Conservation (phyloP, 1,284 basidiomycete genomes). For the Irpex lacteus region DNA sequence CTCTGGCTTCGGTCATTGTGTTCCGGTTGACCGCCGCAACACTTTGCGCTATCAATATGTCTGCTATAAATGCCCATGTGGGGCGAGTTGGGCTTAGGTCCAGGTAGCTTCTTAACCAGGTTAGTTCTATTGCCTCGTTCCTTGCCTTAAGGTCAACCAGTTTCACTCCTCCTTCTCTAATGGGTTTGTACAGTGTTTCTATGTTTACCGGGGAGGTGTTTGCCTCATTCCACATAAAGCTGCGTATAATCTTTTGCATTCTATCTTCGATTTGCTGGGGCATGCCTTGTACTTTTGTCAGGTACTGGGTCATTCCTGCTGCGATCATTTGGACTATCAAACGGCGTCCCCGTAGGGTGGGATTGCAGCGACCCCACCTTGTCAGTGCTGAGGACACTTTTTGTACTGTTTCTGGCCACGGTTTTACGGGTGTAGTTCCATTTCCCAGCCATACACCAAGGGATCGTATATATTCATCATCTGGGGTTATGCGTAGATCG, state of each 20-base stretch:
- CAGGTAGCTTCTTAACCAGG: constrained; percentile 23
- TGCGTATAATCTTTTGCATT: constrained; percentile 4
- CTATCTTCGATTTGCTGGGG: constrained; percentile 12
- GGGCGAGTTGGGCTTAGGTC: constrained; percentile 13
- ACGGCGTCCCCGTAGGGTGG: constrained; percentile 17
- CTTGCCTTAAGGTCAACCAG: constrained; percentile 21
- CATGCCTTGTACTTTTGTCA: constrained; percentile 26
- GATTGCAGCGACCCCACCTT: constrained; percentile 18
- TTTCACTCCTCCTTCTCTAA: constrained; percentile 19
- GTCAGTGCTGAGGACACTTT: constrained; percentile 14
- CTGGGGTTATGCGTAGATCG: constrained; percentile 18
- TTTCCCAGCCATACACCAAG: constrained; percentile 31
- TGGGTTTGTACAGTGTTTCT: constrained; percentile 3
- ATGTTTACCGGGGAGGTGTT: constrained; percentile 4
- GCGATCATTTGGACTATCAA: constrained; percentile 22
- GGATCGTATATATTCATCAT: constrained; percentile 22
- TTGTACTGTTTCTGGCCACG: constrained; percentile 22
- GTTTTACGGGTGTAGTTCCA: not conserved
- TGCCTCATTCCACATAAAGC: constrained; percentile 23
- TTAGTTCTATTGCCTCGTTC: constrained; percentile 26
- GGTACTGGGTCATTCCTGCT: constrained; percentile 25
- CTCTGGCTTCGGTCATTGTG: not conserved
- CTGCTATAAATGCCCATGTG: constrained; percentile 22
- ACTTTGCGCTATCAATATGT: constrained; percentile 11
- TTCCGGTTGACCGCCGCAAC: not conserved